Conservation (phyloP, 1,284 basidiomycete species). For the Ustilago tritici region DNA sequence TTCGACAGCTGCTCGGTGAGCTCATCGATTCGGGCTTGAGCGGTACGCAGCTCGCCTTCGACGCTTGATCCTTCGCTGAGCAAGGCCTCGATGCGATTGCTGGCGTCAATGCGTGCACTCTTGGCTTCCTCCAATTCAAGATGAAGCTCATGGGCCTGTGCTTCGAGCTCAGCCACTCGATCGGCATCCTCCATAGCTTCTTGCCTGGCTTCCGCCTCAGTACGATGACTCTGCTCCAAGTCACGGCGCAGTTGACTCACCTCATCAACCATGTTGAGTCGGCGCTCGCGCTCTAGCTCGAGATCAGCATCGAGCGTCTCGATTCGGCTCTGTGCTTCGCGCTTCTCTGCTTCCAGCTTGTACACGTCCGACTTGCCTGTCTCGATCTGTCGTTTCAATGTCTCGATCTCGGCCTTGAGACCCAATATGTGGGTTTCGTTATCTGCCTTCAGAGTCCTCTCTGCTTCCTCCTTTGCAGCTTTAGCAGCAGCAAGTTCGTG, state of each 20-base stretch:
- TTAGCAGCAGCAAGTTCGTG: slow-evolving; percentile 26
- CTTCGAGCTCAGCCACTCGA: slow-evolving; percentile 57
- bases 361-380: slow-evolving; percentile 26
- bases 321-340: slow-evolving; percentile 16
- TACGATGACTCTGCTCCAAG: slow-evolving; percentile 52
- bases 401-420: slow-evolving; percentile 37
- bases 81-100: slow-evolving; percentile 60
- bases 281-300: slow-evolving; percentile 56
- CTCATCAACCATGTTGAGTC: slow-evolving; percentile 63
- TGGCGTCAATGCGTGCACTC: slow-evolving; percentile 56
- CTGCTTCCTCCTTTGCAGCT: slow-evolving; percentile 31
- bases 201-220: slow-evolving; percentile 47
- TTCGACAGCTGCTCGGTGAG: slow-evolving; percentile 54
- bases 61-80: slow-evolving; percentile 59
- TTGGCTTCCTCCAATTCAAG: slow-evolving; percentile 62
- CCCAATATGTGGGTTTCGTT: slow-evolving; percentile 17
- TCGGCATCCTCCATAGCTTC: slow-evolving; percentile 59
- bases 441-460: slow-evolving; percentile 25
- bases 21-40: slow-evolving; percentile 61
- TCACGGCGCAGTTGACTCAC: slow-evolving; percentile 56
- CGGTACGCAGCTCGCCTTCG: slow-evolving; percentile 57
- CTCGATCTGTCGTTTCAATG: slow-evolving; percentile 29
- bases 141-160: slow-evolving; percentile 53
- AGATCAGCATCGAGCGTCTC: slow-evolving; percentile 43
- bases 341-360: slow-evolving; percentile 29